Evolutionary conservation across 2,329 filamentous ascomycete species (phyloP), one percentile per base, ranked within the genome.

Genomic region (Monosporascus sp.): DNA sequence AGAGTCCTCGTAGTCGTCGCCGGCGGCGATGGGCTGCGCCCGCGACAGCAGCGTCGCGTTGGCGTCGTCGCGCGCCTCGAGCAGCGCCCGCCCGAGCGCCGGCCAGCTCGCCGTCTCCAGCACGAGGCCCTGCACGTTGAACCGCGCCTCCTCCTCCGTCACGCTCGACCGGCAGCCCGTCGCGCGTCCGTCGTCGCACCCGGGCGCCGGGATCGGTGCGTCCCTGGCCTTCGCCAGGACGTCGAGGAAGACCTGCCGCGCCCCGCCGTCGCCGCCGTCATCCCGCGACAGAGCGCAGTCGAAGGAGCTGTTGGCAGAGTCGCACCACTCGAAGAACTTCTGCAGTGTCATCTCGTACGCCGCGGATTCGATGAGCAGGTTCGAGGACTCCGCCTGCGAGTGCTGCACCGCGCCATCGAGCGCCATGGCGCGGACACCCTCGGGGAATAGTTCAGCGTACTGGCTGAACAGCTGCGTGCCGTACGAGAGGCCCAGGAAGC

Each of bases 341-440:
- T 64, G 59, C 5, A 75, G 58, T 1, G 61, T 67, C 4, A 60
- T 56, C 47, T 71, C 68, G 61, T 73, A 75, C 3, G 70, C 62
- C 1, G 64, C 60, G 6, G 65, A 53, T 60, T 74, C 72, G 35
- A 65, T 67, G 3, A 68, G 59, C 1, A 74, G 49, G 37, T 70
- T 68, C 6, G 65, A 60, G 3, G 67, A 54, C 54, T 71, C 68
- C 27, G 63, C 55, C 47, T 69, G 67, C 2, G 68, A 68, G 57
- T 74, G 74, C 58, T 76, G 72, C 35, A 75, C 52, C 35, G 70
- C 68, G 22, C 73, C 75, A 62, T 78, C 75, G n/a, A 78, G 65
- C 0, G 65, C 70, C 56, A 77, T 66, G 2, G 69, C 63, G 6
- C 74, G 60, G 50, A 76, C 64, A 31, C 70, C 71, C 11, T 72